phyloP scores from a whole-genome alignment of 78 protist genomes.

The Dictyostelium firmibasis region DNA sequence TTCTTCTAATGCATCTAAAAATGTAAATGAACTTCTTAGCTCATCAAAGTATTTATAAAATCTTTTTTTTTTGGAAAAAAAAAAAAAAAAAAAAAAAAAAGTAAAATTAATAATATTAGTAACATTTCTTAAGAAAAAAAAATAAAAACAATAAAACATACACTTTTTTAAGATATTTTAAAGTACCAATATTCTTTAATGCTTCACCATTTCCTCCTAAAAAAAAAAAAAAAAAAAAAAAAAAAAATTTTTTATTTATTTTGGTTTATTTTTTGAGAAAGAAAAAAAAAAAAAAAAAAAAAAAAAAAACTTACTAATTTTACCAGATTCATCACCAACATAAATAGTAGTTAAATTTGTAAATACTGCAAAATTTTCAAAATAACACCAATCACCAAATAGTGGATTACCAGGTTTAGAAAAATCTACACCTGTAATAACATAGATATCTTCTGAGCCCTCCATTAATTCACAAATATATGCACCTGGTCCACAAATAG shows the following conservation, averaged over 20 bases:
- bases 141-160: no score
- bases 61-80: not conserved
- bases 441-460: not conserved
- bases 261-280: no score
- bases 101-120: no score
- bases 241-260: no score
- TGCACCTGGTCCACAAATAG: not conserved
- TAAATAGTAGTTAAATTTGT: not conserved
- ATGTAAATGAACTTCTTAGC: not conserved
- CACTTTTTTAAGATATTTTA: not conserved
- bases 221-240: no score
- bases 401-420: not conserved
- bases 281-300: no score
- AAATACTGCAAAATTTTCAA: not conserved
- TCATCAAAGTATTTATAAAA: not conserved
- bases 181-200: not conserved
- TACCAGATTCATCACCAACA: not conserved
- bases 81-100: no score
- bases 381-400: not conserved
- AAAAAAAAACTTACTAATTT: not conserved
- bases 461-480: not conserved
- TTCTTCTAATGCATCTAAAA: not conserved
- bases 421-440: not conserved
- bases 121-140: no score
- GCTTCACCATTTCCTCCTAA: not conserved